Percentiles rank a stretch among this genome's conserved stretches.
Evolutionary conservation across 768 basidiomycete genomes (phyloP).

Genomic region (Ramaria sp.): DNA sequence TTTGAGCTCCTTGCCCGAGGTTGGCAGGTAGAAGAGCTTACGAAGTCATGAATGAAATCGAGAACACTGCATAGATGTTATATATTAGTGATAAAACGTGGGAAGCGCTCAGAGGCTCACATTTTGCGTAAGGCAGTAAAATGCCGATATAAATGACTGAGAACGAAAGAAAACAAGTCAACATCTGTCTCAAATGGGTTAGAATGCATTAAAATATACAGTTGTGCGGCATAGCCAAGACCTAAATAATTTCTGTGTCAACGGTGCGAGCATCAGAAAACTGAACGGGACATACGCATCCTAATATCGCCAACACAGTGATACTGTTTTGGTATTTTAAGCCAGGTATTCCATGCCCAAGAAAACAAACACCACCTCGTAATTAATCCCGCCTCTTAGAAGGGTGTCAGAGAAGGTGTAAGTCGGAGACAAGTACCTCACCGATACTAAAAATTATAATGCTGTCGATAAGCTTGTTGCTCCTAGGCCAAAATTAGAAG

Average conservation of each 20-base stretch:
- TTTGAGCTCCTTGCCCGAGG: no score
- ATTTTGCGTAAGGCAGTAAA: background rate
- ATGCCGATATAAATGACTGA: background rate
- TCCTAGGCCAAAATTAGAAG: background rate
- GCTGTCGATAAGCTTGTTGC: background rate
- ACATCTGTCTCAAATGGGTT: no score
- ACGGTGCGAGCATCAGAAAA: no score
- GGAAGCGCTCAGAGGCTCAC: background rate
- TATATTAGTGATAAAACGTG: background rate
- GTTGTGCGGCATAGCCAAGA: no score
- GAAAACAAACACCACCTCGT: background rate
- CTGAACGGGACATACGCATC: background rate
- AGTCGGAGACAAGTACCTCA: background rate
- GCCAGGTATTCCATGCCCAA: background rate
- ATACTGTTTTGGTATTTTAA: background rate
- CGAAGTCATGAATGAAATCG: background rate
- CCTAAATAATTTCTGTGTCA: no score
- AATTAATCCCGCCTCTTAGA: background rate
- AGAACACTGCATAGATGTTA: background rate
- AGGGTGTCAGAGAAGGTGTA: background rate
- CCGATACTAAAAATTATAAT: background rate
- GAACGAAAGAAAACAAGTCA: no score
- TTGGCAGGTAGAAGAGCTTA: background rate
- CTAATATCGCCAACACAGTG: background rate
- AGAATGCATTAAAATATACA: no score